A percentile compares a stretch with the other conserved stretches of the same genome.
phyloP scores from a whole-genome alignment of 2,329 filamentous ascomycete genomes.

The Sarocladiaceae sp. region DNA sequence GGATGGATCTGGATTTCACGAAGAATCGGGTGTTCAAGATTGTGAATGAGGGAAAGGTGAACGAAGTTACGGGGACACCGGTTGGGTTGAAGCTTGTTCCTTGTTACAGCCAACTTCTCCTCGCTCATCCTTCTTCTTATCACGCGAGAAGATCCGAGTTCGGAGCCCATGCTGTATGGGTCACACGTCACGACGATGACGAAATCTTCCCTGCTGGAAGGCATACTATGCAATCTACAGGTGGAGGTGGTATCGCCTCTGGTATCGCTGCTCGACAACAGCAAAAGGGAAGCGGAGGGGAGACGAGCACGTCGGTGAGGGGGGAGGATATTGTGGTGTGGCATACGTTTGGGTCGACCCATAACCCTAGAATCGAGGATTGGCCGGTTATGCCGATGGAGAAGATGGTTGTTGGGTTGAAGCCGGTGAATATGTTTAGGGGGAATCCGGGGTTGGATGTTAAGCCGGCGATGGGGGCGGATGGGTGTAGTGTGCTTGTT shows the following conservation, averaged over 20 bases:
- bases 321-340: conserved; percentile 53
- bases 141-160: conserved; percentile 38
- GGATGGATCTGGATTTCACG: conserved; percentile 45
- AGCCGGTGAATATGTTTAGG: conserved; percentile 50
- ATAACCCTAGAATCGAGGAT: conserved; percentile 61
- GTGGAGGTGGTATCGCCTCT: conserved; percentile 31
- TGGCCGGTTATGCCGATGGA: conserved; percentile 68
- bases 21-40: conserved; percentile 46
- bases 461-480: conserved; percentile 32
- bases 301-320: conserved; percentile 26
- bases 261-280: conserved; percentile 20
- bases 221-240: conserved; percentile 43
- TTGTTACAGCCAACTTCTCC: conserved; percentile 40
- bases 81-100: conserved; percentile 43
- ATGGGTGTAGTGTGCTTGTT: conserved; percentile 27
- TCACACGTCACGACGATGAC: conserved; percentile 38
- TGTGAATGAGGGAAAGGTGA: conserved; percentile 37
- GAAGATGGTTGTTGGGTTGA: conserved; percentile 44
- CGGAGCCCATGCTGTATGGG: conserved; percentile 38
- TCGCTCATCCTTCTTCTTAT: conserved; percentile 33
- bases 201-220: conserved; percentile 38
- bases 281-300: background rate
- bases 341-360: conserved; percentile 58
- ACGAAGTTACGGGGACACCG: conserved; percentile 37
- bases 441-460: conserved; percentile 48